Conservation (phyloP, 345 rosid genomes). For the Gossypium australe region DNA sequence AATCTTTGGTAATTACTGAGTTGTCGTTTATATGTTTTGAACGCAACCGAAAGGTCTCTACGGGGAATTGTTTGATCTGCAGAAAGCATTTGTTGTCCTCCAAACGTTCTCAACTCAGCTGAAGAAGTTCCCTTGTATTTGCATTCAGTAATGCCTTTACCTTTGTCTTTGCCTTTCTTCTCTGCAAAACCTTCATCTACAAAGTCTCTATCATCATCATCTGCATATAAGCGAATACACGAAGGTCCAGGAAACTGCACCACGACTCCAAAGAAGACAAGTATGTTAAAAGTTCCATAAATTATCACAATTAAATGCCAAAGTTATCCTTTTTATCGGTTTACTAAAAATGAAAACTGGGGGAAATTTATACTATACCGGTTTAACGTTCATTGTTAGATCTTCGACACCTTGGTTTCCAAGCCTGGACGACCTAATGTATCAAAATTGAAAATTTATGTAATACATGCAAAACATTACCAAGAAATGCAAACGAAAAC, state of each 20-base stretch:
- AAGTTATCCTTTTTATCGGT: not conserved
- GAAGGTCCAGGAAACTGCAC: not conserved
- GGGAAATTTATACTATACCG: not conserved
- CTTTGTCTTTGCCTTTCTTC: too few relatives aligned
- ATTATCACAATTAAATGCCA: too few relatives aligned
- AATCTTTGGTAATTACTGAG: not conserved
- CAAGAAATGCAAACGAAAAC: not conserved
- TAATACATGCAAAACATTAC: not conserved
- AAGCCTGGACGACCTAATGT: not conserved
- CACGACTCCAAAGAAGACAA: not conserved
- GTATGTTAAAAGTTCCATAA: not conserved
- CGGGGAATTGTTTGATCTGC: not conserved
- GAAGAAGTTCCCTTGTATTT: not conserved
- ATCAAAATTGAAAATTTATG: too few relatives aligned
- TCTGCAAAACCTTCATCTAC: too few relatives aligned
- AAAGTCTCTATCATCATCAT: not conserved
- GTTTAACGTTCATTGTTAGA: not conserved
- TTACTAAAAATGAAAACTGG: not conserved
- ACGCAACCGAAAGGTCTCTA: not conserved
- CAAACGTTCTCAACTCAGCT: not conserved
- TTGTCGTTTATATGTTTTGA: not conserved
- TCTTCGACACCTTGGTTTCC: not conserved
- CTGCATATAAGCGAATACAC: too few relatives aligned
- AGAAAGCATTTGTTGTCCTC: not conserved
- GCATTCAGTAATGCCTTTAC: not conserved